Evolutionary conservation across 2,329 filamentous ascomycete species (phyloP).

Genomic region (Ophiostoma sp.): DNA sequence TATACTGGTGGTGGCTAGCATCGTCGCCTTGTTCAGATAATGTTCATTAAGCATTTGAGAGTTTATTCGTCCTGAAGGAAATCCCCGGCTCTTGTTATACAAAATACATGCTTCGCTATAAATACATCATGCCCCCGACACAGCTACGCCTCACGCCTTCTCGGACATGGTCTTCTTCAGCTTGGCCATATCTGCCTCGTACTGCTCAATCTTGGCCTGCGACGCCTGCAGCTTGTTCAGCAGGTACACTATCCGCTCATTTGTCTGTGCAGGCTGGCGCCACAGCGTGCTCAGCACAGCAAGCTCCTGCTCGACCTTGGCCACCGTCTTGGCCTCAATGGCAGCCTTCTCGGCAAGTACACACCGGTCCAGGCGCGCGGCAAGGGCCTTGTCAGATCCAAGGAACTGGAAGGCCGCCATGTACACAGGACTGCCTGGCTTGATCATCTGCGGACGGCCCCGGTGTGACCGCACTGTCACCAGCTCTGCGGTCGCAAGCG

Average conservation of each 20-base stretch:
- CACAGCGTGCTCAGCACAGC: slow-evolving; percentile 63
- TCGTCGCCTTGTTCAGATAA: background rate
- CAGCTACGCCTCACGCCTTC: slow-evolving; percentile 26
- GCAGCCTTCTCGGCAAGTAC: slow-evolving; percentile 64
- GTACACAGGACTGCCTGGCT: slow-evolving; percentile 80
- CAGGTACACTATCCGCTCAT: slow-evolving; percentile 64
- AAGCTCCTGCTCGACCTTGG: slow-evolving; percentile 75
- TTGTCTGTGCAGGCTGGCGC: slow-evolving; percentile 63
- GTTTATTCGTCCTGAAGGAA: background rate
- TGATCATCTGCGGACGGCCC: slow-evolving; percentile 72
- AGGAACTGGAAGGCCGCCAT: slow-evolving; percentile 73
- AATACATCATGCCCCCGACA: no score
- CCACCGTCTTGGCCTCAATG: slow-evolving; percentile 67
- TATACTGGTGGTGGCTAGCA: background rate
- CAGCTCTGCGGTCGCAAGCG: slow-evolving; percentile 78
- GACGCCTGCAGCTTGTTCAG: slow-evolving; percentile 66
- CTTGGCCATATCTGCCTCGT: slow-evolving; percentile 64
- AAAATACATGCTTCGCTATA: background rate
- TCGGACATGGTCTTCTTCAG: slow-evolving; percentile 64
- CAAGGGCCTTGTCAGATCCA: slow-evolving; percentile 65
- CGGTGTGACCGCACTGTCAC: slow-evolving; percentile 68
- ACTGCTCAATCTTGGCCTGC: slow-evolving; percentile 67
- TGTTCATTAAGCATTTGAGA: background rate
- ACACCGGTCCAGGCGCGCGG: slow-evolving; percentile 66
- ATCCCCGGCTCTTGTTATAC: background rate